Percentiles rank a stretch among this genome's conserved stretches.
Conservation (phyloP, 2,329 filamentous ascomycete species). For the Pestalotiopsis sp. region DNA sequence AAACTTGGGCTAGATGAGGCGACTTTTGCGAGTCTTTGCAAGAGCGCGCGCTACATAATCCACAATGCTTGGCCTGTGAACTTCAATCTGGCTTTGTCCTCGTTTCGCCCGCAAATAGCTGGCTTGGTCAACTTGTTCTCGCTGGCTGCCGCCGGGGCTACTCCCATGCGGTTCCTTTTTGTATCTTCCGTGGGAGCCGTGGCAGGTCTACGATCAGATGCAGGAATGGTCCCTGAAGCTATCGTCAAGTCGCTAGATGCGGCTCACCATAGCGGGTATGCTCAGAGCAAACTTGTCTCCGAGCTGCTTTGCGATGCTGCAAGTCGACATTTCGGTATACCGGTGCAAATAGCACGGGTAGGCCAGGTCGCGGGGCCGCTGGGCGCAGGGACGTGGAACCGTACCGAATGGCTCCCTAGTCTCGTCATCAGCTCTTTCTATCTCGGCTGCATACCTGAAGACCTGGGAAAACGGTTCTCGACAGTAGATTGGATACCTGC, state of each 20-base stretch:
- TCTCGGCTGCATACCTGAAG: constrained; percentile 35
- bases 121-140: constrained; percentile 22
- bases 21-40: constrained; percentile 15
- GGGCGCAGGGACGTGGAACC: constrained; percentile 36
- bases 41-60: constrained; percentile 18
- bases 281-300: constrained; percentile 27
- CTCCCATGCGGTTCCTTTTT: constrained; percentile 17
- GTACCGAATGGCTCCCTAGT: constrained; percentile 40
- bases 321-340: constrained; percentile 15
- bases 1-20: constrained; percentile 17
- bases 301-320: constrained; percentile 26
- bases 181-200: constrained; percentile 23
- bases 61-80: constrained; percentile 27
- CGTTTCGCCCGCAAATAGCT: constrained; percentile 22
- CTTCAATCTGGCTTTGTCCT: constrained; percentile 20
- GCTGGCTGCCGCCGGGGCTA: constrained; percentile 14
- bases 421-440: constrained; percentile 39
- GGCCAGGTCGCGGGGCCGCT: constrained; percentile 28
- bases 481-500: constrained; percentile 45
- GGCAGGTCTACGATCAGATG: neutral
- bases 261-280: constrained; percentile 22
- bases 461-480: constrained; percentile 30
- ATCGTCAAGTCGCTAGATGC: constrained; percentile 15
- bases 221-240: constrained; percentile 16
- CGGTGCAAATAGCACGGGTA: constrained; percentile 21